Base-by-base conservation (phyloP, 106 monocot species). In the Posidonia australis region DNA sequence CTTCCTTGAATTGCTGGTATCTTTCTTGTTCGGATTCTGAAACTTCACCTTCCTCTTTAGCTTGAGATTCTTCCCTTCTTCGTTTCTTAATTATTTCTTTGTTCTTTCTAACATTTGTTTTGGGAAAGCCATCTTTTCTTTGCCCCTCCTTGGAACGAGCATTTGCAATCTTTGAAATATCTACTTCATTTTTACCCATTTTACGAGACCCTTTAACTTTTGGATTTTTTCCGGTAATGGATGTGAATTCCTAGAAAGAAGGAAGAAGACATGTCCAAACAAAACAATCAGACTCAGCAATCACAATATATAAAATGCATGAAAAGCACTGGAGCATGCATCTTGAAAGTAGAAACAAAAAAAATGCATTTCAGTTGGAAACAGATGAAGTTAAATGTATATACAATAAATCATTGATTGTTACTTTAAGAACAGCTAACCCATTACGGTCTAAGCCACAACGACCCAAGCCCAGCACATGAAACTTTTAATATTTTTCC, bases 31-130 rank as follows among this genome's bases (percentile, higher is more conserved):
- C 91, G 18, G 90, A 82, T 22, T 87, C 96, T 22, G 96, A 98
- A 72, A 98, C 73, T 70, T 98, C 96, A 52, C 96, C 96, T 72
- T 98, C 96, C 65, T 98, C 96, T 57, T 91, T 98, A 16, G 76
- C 84, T 42, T 75, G 76, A 29, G 77, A 70, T 70, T 87, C 86
- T 45, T 67, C 78, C 60, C 57, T 79, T 48, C 68, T 70, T 10
- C 44, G 78, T 48, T 81, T 98, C 56, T 64, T 64, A 52, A 66
- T 45, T 18, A 44, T 19, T 6, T 63, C 85, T 70, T 79, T 80
- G 26, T 64, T 71, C 69, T 70, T 47, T 65, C 68, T 73, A 52
- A 66, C 71, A 72, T 66, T 74, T 14, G 36, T 43, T 51, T 77
- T 80, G 60, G 73, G 25, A 12, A 71, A 73, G 54, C 57, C 19